Percentiles rank a stretch among this genome's conserved stretches.
Evolutionary conservation across 1,139 yeast species (phyloP).

Genomic region (Geotrichum europaeum): DNA sequence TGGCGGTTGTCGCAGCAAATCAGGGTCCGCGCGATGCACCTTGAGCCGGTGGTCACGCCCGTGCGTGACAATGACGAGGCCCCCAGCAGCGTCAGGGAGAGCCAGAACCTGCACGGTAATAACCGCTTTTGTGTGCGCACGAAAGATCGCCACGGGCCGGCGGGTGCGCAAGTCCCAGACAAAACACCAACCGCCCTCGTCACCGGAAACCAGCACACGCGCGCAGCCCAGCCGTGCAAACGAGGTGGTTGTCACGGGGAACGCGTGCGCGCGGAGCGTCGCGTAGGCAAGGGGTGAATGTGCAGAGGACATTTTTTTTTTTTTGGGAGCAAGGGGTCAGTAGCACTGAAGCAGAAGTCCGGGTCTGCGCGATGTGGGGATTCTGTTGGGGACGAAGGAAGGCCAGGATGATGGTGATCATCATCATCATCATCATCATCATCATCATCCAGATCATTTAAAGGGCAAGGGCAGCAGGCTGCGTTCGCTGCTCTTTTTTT

Average conservation of each 20-base stretch:
- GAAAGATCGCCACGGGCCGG: conserved; percentile 36
- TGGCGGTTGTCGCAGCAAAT: conserved; percentile 6
- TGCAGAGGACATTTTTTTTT: neutral
- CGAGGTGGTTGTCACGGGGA: conserved; percentile 26
- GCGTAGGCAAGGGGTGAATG: conserved; percentile 11
- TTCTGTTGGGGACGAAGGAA: no score
- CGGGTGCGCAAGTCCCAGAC: conserved; percentile 36
- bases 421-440: no score
- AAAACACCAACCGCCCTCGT: conserved; percentile 38
- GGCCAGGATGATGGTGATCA: no score
- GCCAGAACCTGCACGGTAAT: conserved; percentile 24
- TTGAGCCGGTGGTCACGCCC: conserved; percentile 37
- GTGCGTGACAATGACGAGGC: conserved; percentile 32
- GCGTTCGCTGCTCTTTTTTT: no score
- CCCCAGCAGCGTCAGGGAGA: neutral
- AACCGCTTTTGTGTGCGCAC: conserved; percentile 32
- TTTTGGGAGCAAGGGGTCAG: neutral
- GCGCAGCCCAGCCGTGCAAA: conserved; percentile 18
- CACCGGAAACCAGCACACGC: conserved; percentile 26
- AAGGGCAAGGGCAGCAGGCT: no score
- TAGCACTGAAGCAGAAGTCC: neutral
- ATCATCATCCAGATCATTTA: no score
- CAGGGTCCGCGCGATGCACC: conserved; percentile 24
- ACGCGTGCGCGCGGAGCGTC: conserved; percentile 31
- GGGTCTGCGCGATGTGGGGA: neutral